phyloP scores from a whole-genome alignment of 306 rosid genomes.

The Astragalus membranaceus region DNA sequence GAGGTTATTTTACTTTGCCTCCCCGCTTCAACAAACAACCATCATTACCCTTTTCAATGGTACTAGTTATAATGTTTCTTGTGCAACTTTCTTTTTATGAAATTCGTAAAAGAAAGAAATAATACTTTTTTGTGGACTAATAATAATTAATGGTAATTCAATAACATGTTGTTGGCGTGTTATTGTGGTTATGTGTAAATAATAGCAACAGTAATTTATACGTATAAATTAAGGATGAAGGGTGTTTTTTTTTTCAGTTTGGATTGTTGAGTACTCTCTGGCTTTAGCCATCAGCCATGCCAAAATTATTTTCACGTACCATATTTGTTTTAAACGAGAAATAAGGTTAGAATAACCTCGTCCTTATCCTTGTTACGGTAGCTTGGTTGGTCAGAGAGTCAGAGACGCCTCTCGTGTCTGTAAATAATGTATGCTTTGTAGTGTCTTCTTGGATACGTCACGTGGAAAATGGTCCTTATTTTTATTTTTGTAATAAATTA shows the following conservation, averaged over 20 bases:
- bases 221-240: constrained; percentile 11
- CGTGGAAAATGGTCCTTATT: constrained; percentile 15
- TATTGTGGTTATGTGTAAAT: neutral
- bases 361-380: constrained; percentile 11
- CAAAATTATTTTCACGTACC: neutral
- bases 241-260: constrained; percentile 13
- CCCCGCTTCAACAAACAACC: constrained; percentile 35
- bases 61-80: constrained; percentile 15
- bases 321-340: neutral
- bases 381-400: constrained; percentile 33
- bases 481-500: too few species aligned
- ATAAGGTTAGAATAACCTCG: neutral
- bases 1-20: constrained; percentile 29
- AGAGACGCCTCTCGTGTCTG: constrained; percentile 27
- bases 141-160: neutral
- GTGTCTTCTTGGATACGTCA: constrained; percentile 21
- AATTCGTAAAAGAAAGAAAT: neutral
- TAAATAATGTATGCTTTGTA: neutral
- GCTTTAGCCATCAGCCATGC: constrained; percentile 2
- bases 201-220: neutral
- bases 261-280: constrained; percentile 5
- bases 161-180: neutral
- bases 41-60: constrained; percentile 35
- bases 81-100: too few species aligned
- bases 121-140: neutral